Percentiles rank a stretch among this genome's conserved stretches.
Conservation (phyloP, 2,329 filamentous ascomycete species). For the Rhexocercosporidium sp. region DNA sequence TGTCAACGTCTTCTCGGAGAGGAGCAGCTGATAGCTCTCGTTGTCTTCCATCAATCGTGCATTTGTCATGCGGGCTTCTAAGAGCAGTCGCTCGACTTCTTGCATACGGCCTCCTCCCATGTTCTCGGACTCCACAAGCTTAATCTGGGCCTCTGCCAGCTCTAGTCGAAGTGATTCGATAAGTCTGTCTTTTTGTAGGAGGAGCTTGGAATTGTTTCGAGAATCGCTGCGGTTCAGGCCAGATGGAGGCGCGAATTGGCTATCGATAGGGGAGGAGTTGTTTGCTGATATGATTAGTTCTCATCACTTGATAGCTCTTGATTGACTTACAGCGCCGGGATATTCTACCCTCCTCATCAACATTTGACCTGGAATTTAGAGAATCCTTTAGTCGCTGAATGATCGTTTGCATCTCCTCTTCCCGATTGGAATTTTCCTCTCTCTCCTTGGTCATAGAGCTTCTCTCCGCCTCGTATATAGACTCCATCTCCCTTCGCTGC, state of each 20-base stretch:
- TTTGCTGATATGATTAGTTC: slow-evolving; percentile 35
- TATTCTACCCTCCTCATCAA: slow-evolving; percentile 58
- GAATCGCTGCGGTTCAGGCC: slow-evolving; percentile 88
- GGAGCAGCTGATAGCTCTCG: slow-evolving; percentile 93
- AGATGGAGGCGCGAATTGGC: slow-evolving; percentile 84
- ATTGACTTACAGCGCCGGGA: slow-evolving; percentile 62
- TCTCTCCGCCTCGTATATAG: slow-evolving; percentile 89
- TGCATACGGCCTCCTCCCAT: slow-evolving; percentile 85
- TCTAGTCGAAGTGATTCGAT: slow-evolving; percentile 93
- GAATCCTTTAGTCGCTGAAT: slow-evolving; percentile 93
- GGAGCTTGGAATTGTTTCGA: slow-evolving; percentile 84
- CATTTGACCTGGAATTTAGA: slow-evolving; percentile 74
- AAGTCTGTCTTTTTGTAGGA: slow-evolving; percentile 94
- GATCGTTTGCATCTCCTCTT: slow-evolving; percentile 88
- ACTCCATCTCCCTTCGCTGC: slow-evolving; percentile 88
- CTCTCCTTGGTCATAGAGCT: slow-evolving; percentile 89
- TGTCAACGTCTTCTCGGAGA: slow-evolving; percentile 94
- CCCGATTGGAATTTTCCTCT: slow-evolving; percentile 80
- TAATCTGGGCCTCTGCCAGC: slow-evolving; percentile 93
- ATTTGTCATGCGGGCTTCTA: slow-evolving; percentile 95
- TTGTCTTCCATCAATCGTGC: slow-evolving; percentile 98
- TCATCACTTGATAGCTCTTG: slow-evolving; percentile 28
- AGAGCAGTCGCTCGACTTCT: slow-evolving; percentile 86
- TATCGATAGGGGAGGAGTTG: slow-evolving; percentile 72
- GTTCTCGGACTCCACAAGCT: slow-evolving; percentile 92